These are phyloP conservation scores for Zangia roseola DNA, from an alignment of 768 basidiomycete species.

Conservation along the genomic window DNA sequence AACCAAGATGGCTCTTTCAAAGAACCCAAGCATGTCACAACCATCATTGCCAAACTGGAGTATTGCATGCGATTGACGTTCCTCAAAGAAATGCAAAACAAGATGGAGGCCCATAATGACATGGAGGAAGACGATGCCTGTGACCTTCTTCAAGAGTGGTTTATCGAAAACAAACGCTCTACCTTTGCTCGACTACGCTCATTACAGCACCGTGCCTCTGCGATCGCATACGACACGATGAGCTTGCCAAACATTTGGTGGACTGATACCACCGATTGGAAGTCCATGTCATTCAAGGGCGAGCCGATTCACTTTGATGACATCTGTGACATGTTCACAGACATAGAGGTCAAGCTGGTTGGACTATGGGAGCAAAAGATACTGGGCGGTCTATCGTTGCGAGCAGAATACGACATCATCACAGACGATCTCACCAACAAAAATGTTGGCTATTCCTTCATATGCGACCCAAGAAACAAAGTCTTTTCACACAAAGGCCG, in stretches of 20 bases:
- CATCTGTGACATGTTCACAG: not conserved
- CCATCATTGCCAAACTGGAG: constrained; percentile 2
- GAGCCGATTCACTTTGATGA: not conserved
- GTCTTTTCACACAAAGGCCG: not conserved
- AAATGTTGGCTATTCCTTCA: not conserved
- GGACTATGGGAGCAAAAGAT: constrained; percentile 14
- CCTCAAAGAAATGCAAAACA: constrained; percentile 2
- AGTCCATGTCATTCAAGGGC: not conserved
- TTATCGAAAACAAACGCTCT: constrained; percentile 1
- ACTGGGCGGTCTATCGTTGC: constrained; percentile 3
- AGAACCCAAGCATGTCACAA: constrained; percentile 1
- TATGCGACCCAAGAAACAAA: not conserved
- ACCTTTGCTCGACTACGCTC: constrained; percentile 6
- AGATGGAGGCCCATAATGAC: not conserved
- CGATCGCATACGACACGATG: constrained; percentile 1
- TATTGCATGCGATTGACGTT: constrained; percentile 10
- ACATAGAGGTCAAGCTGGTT: not conserved
- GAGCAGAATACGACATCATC: constrained; percentile 8
- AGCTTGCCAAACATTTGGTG: constrained; percentile 2
- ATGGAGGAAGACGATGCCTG: not conserved
- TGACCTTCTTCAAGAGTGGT: not conserved
- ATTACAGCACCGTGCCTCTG: constrained; percentile 7
- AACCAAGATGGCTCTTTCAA: constrained; percentile 19
- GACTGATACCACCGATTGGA: not conserved
- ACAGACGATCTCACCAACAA: constrained; percentile 21